Conservation (phyloP, 2,329 filamentous ascomycete species). For the Drechslera avenae region DNA sequence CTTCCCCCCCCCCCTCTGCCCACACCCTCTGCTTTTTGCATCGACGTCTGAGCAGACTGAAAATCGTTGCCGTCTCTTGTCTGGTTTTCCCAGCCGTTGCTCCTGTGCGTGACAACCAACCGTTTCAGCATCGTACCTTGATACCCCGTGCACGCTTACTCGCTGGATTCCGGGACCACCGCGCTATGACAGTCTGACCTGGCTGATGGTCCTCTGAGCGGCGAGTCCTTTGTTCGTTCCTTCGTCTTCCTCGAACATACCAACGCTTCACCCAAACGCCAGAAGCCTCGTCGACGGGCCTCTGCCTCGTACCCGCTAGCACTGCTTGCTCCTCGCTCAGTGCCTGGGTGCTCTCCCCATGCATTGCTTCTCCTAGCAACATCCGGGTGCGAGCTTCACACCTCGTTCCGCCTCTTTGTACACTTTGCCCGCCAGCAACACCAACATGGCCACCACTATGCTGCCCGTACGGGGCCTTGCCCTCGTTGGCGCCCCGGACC, state of each 20-base stretch:
- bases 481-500: constrained; percentile 48
- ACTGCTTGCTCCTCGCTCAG: constrained; percentile 34
- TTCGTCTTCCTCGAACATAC: constrained; percentile 34
- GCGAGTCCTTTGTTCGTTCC: constrained; percentile 43
- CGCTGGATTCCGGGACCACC: constrained; percentile 41
- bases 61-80: constrained; percentile 18
- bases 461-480: constrained; percentile 40
- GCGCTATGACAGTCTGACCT: constrained; percentile 50
- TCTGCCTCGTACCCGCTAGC: constrained; percentile 27
- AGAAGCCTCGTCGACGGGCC: constrained; percentile 33
- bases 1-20: constrained; percentile 16
- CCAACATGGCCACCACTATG: constrained; percentile 39
- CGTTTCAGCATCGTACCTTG: constrained; percentile 48
- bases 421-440: constrained; percentile 13
- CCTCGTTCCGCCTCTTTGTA: constrained; percentile 32
- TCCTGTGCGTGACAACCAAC: constrained; percentile 47
- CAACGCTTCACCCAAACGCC: constrained; percentile 32
- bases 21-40: constrained; percentile 11
- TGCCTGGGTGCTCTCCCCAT: constrained; percentile 50
- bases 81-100: constrained; percentile 28
- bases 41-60: constrained; percentile 9
- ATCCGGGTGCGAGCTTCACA: constrained; percentile 43
- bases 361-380: constrained; percentile 46
- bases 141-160: constrained; percentile 45
- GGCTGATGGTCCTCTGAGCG: constrained; percentile 44